phyloP scores from a whole-genome alignment of 2,329 filamentous ascomycete species.

The Aureobasidium uvarum region DNA sequence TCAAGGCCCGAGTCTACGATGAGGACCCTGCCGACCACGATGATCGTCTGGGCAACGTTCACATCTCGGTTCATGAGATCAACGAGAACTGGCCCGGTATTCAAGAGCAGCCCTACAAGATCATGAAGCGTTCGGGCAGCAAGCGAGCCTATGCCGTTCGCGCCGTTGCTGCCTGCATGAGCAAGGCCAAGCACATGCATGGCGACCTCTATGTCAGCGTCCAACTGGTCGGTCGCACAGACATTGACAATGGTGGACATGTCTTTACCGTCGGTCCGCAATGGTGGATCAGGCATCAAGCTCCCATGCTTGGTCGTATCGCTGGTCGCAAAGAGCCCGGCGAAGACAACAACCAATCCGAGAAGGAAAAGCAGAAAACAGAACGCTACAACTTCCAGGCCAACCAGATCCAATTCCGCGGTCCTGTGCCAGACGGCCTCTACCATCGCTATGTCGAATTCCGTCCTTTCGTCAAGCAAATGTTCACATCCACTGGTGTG shows the following conservation, averaged over 20 bases:
- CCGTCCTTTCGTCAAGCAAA: slow-evolving; percentile 80
- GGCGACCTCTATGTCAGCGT: slow-evolving; percentile 71
- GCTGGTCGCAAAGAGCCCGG: slow-evolving; percentile 62
- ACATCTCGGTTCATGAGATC: slow-evolving; percentile 62
- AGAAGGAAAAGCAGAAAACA: slow-evolving; percentile 53
- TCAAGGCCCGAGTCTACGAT: slow-evolving; percentile 86
- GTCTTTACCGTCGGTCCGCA: slow-evolving; percentile 78
- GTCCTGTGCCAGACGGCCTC: slow-evolving; percentile 74
- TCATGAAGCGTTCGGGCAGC: slow-evolving; percentile 82
- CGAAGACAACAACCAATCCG: slow-evolving; percentile 40
- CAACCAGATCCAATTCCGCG: slow-evolving; percentile 81
- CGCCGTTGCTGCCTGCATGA: slow-evolving; percentile 63
- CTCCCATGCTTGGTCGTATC: slow-evolving; percentile 81
- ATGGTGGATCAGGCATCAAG: slow-evolving; percentile 79
- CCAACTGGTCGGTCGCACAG: slow-evolving; percentile 72
- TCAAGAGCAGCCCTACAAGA: slow-evolving; percentile 61
- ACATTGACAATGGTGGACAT: slow-evolving; percentile 62
- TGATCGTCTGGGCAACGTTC: slow-evolving; percentile 83
- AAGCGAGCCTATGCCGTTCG: slow-evolving; percentile 81
- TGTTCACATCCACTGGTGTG: slow-evolving; percentile 78
- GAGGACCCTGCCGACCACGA: slow-evolving; percentile 85
- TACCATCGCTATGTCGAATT: slow-evolving; percentile 96
- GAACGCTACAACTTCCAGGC: slow-evolving; percentile 80
- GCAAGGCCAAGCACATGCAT: slow-evolving; percentile 62
- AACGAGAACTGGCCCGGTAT: slow-evolving; percentile 67